Evolutionary conservation across 108 stramenopile genomes (phyloP).

Genomic region (Cyclostephanos invisitatus): DNA sequence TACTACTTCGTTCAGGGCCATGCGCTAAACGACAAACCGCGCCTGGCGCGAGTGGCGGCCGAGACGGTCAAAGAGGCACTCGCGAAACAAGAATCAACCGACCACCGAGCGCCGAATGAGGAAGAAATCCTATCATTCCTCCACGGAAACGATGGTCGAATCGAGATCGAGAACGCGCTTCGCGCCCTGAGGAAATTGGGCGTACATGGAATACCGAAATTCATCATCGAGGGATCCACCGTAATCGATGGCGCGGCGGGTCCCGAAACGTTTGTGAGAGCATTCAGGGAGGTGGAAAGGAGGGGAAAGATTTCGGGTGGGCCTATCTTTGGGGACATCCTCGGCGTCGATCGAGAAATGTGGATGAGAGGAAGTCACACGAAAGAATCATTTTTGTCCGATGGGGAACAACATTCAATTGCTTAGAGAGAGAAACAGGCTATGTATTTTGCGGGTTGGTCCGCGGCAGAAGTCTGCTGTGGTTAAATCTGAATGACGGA

Average conservation of each 20-base stretch:
- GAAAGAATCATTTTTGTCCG: constrained; percentile 18
- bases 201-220: constrained; percentile 83
- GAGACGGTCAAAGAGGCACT: constrained; percentile 46
- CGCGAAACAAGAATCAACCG: constrained; percentile 12
- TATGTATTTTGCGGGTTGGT: not conserved
- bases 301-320: constrained; percentile 55
- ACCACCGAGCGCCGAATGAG: constrained; percentile 33
- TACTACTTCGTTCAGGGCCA: constrained; percentile 82
- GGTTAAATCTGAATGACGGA: not conserved
- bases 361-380: constrained; percentile 60
- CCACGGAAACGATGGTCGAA: constrained; percentile 62
- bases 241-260: constrained; percentile 80
- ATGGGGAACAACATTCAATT: not conserved
- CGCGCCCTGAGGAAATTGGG: constrained; percentile 56
- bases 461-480: not conserved
- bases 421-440: too few species aligned
- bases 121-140: constrained; percentile 66
- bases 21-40: constrained; percentile 64
- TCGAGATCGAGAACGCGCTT: constrained; percentile 67
- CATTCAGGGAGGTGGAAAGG: constrained; percentile 75
- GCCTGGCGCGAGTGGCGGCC: constrained; percentile 55
- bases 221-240: constrained; percentile 76
- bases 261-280: constrained; percentile 57
- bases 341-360: constrained; percentile 59
- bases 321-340: constrained; percentile 72